Evolutionary conservation across 2,329 filamentous ascomycete species (phyloP).

Genomic region (Westerdykella sp.): DNA sequence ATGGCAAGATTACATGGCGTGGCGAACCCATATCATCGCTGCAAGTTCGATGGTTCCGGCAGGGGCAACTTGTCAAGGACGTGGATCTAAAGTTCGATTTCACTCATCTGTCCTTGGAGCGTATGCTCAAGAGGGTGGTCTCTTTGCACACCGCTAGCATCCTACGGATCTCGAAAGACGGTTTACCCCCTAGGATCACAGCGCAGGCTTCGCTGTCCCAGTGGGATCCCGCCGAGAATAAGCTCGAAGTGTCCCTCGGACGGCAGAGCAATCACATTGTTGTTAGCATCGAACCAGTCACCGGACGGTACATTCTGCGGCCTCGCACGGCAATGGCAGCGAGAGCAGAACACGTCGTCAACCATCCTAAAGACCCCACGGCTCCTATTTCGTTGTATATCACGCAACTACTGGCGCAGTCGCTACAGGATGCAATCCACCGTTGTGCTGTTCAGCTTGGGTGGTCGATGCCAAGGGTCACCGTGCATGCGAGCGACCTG

Average conservation of each 20-base stretch:
- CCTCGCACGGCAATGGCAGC: slow-evolving; percentile 44
- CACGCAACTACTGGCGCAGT: slow-evolving; percentile 56
- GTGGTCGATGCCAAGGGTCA: slow-evolving; percentile 49
- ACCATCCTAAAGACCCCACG: slow-evolving; percentile 51
- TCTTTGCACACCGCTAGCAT: slow-evolving; percentile 68
- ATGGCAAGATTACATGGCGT: slow-evolving; percentile 31
- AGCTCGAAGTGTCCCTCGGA: slow-evolving; percentile 64
- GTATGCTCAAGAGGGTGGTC: slow-evolving; percentile 66
- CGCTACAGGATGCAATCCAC: slow-evolving; percentile 56
- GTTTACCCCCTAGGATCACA: slow-evolving; percentile 53
- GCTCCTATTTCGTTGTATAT: slow-evolving; percentile 54
- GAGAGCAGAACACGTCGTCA: slow-evolving; percentile 59
- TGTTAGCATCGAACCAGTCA: slow-evolving; percentile 68
- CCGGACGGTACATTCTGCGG: slow-evolving; percentile 66
- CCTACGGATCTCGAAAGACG: slow-evolving; percentile 54
- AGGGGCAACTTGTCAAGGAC: slow-evolving; percentile 67
- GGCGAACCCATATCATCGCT: slow-evolving; percentile 39
- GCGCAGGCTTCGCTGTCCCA: slow-evolving; percentile 54
- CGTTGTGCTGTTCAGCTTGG: slow-evolving; percentile 56
- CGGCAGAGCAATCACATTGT: slow-evolving; percentile 50
- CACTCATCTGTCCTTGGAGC: slow-evolving; percentile 64
- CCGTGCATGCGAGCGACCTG: slow-evolving; percentile 47
- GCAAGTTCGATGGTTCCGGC: slow-evolving; percentile 73
- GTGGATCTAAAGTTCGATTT: slow-evolving; percentile 62
- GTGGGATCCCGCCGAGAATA: slow-evolving; percentile 60